Base-by-base conservation (phyloP, 129 eudicot genomes). In the Chrysanthemum seticuspe region DNA sequence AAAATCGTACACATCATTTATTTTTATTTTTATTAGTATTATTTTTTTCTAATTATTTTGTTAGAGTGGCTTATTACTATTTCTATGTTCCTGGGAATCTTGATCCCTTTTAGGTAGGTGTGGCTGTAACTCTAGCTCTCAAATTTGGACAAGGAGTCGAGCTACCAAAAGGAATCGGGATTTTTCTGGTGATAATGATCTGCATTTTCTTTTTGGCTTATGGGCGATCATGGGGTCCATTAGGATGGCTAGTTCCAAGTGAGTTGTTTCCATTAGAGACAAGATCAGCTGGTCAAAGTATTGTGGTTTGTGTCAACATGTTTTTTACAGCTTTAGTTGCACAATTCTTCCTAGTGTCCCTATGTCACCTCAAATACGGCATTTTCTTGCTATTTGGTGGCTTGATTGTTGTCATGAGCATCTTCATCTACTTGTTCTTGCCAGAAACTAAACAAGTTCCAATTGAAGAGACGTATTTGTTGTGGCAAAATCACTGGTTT, bases 221-320 rank as follows among this genome's bases (percentile, higher is more conserved):
- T 27, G 98, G 98, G 63, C 73, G 98, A 45, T 94, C 98, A 0
- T 94, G 98, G 98, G 98, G 98, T 6, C 98, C 98, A 0, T 72
- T 94, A 29, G 97, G 97, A 23, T 94, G 98, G 98, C 58, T 94
- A 51, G 98, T 94, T 2, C 97, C 98, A 6, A 94, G 97, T 55
- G 98, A 94, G 79, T 75, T 94, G 49, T 94, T 94, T 70, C 98
- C 98, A 3, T 72, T 94, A 56, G 98, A 94, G 81, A 94, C 98
- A 10, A 77, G 98, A 65, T 94, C 98, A 3, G 98, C 98, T 0
- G 98, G 98, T 8, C 98, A 90, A 78, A 86, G 93, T 61, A 76
- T 94, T 14, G 98, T 94, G 69, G 98, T 94, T 16, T 85, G 98
- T 73, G 96, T 90, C 50, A 94, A 94, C 79, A 94, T 94, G 98